Evolutionary conservation across 257 asterid species (phyloP), one percentile per base, ranked within the genome.

Genomic region (Fraxinus americana): DNA sequence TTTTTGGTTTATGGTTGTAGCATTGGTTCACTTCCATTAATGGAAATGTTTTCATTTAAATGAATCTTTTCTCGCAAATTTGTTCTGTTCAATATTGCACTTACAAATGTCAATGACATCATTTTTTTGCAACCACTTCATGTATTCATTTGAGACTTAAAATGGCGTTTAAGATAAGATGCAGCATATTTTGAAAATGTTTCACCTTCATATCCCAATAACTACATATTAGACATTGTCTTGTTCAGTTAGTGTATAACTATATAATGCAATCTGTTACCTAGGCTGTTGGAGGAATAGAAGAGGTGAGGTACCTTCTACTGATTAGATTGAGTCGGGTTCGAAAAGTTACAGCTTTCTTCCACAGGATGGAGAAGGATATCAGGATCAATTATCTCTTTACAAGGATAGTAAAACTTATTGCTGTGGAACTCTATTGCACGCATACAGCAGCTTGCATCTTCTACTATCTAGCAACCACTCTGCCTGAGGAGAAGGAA

Each of bases 391-490:
- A 90, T 80, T 95, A 95, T 81, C 90, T 89, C 4, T 91, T 95
- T 36, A 90, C 98, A 0, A 90, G 99, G 83, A 95, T 95, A 14
- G 77, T 87, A 39, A 95, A 95, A 75, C 98, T 95, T 59, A 82
- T 95, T 0, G 84, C 90, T 0, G 99, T 95, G 7, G 99, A 95
- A 43, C 83, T 95, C 8, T 95, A 93, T 27, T 95, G 99, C 85
- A 92, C 99, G 0, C 99, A 95, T 77, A 92, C 99, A 48, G 99
- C 99, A n/a, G 99, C 99, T 70, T 95, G 99, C 75, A 92, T 95
- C 72, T 92, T 95, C 85, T 95, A 95, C 83, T 95, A 89, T 75
- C 86, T 95, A 73, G 99, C 99, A 6, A 95, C 99, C 23, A 92
- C 96, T 10, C 72, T 95, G 29, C 97, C 98, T 5, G 76, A 80